Evolutionary conservation across 805 yeast species (phyloP).

Genomic region (Wickerhamiella hasegawae): DNA sequence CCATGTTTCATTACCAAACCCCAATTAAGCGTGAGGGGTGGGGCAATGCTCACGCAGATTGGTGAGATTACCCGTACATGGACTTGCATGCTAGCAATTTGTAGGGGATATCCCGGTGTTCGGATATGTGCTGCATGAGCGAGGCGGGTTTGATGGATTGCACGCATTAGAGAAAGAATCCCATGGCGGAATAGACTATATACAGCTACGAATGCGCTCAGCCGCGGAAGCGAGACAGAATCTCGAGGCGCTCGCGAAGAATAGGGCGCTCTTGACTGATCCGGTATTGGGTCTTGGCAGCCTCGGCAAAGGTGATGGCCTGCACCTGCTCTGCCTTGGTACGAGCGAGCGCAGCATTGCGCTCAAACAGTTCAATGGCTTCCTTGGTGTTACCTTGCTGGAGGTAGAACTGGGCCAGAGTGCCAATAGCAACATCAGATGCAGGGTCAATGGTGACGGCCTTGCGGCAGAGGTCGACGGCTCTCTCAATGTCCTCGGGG

Average conservation of each 20-base stretch:
- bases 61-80: too few relatives aligned
- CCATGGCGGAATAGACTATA: too few relatives aligned
- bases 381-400: conserved; percentile 70
- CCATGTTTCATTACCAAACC: too few relatives aligned
- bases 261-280: conserved; percentile 27
- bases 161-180: too few relatives aligned
- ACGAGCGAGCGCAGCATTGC: conserved; percentile 69
- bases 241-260: conserved; percentile 18
- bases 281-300: conserved; percentile 75
- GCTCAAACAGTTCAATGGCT: conserved; percentile 69
- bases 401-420: conserved; percentile 82
- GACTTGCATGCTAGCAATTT: too few relatives aligned
- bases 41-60: too few relatives aligned
- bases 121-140: too few relatives aligned
- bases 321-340: conserved; percentile 73
- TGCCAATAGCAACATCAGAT: conserved; percentile 74
- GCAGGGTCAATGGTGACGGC: conserved; percentile 78
- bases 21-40: too few relatives aligned
- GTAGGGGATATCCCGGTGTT: too few relatives aligned
- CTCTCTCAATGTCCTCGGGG: conserved; percentile 33
- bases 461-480: conserved; percentile 47
- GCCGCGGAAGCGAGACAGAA: conserved; percentile 12
- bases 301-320: conserved; percentile 83
- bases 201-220: too few relatives aligned
- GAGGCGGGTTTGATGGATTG: too few relatives aligned